Evolutionary conservation across 768 basidiomycete genomes (phyloP).

Genomic region (Lactifluus rugatus): DNA sequence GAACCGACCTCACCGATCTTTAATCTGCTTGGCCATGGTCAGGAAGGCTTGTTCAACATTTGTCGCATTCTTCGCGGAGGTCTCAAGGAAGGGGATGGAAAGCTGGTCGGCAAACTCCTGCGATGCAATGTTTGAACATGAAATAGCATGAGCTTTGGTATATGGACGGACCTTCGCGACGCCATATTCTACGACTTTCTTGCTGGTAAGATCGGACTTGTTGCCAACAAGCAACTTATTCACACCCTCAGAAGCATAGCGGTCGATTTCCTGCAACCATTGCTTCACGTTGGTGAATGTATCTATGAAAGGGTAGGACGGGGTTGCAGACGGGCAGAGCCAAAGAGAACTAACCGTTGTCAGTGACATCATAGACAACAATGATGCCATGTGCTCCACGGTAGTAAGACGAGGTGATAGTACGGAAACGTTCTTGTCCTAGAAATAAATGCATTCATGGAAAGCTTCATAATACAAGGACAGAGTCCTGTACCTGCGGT

Average conservation of each 20-base stretch:
- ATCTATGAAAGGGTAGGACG: conserved; percentile 38
- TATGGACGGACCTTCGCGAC: conserved; percentile 59
- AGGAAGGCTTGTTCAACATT: conserved; percentile 99
- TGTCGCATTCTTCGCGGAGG: conserved; percentile 97
- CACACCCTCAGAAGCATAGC: conserved; percentile 95
- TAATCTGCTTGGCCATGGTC: conserved; percentile 96
- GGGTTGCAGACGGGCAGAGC: neutral
- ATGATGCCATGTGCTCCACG: conserved; percentile 97
- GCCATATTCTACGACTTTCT: conserved; percentile 89
- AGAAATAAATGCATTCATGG: conserved; percentile 5
- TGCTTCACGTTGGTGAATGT: conserved; percentile 94
- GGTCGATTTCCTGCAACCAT: conserved; percentile 87
- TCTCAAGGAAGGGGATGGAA: conserved; percentile 91
- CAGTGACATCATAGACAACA: conserved; percentile 97
- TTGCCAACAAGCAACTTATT: conserved; percentile 98
- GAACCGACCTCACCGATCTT: conserved; percentile 55
- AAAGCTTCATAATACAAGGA: neutral
- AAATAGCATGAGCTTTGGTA: neutral
- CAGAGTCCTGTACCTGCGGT: conserved; percentile 61
- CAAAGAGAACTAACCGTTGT: conserved; percentile 53
- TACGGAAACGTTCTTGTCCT: conserved; percentile 98
- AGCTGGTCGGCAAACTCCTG: conserved; percentile 95
- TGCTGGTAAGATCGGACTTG: conserved; percentile 96
- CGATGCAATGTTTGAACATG: conserved; percentile 3
- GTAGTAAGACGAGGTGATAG: conserved; percentile 99